These are phyloP conservation scores for Smittium culicis DNA, from an alignment of 371 early-diverging fungal genomes.

Conservation along the genomic window DNA sequence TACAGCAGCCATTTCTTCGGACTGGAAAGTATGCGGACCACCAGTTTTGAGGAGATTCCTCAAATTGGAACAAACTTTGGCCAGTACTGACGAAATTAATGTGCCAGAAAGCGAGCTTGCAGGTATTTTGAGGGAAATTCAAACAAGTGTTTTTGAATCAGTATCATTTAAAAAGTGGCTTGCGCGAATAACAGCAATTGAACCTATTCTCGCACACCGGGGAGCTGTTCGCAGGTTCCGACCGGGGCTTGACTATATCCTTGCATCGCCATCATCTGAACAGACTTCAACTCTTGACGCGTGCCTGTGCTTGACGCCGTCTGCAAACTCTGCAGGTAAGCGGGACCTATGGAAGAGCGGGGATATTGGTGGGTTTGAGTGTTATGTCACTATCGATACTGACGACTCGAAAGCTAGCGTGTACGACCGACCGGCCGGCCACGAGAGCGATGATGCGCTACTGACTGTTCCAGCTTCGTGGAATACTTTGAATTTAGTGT, in stretches of 20 bases:
- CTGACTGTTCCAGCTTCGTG: conserved; percentile 46
- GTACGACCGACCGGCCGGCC: conserved; percentile 42
- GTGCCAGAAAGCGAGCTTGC: conserved; percentile 13
- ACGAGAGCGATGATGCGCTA: conserved; percentile 48
- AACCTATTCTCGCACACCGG: conserved; percentile 28
- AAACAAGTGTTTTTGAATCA: conserved; percentile 26
- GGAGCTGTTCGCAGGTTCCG: conserved; percentile 45
- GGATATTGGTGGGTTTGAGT: conserved; percentile 59
- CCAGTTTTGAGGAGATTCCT: conserved; percentile 45
- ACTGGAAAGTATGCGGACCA: conserved; percentile 42
- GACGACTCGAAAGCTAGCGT: conserved; percentile 51
- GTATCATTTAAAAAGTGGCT: conserved; percentile 38
- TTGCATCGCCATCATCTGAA: conserved; percentile 34
- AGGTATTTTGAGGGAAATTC: conserved; percentile 12
- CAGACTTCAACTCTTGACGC: conserved; percentile 40
- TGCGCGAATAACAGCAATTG: conserved; percentile 28
- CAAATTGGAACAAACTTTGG: conserved; percentile 30
- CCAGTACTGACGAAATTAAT: conserved; percentile 10
- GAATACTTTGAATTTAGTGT: conserved; percentile 47
- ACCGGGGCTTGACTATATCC: conserved; percentile 55
- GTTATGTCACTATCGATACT: conserved; percentile 52
- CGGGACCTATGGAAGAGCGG: conserved; percentile 39
- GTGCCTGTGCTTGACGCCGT: conserved; percentile 36
- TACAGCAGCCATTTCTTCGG: conserved; percentile 37
- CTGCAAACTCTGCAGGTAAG: conserved; percentile 1